Base-by-base conservation (phyloP, 257 asterid species). In the Rubia yunnanensis region DNA sequence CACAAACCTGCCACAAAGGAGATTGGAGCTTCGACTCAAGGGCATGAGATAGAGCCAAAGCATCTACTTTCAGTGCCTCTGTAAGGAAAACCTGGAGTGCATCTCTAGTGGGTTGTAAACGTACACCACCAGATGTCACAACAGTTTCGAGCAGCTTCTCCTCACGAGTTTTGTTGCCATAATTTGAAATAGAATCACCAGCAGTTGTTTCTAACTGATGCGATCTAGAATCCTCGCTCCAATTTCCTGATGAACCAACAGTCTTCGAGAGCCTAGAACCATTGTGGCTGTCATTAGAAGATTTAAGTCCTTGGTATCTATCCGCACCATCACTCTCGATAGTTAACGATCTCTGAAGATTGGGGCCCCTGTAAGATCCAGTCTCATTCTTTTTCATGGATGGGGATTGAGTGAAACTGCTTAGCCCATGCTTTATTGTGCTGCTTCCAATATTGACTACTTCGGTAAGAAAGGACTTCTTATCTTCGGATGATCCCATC, bases 61-160 rank as follows among this genome's bases (percentile, higher is more conserved):
- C 83, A 75, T 89, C 82, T 66, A 92, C 64, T 66, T 90, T 92
- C 38, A 88, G 82, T 32, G 99, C 99, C 77, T 89, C 96, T 65
- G 67, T 64, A 79, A 92, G 68, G 76, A 92, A 89, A 66, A 77
- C 82, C 77, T 84, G 87, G 78, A 92, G 94, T 53, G 91, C 92
- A 68, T 92, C 99, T 62, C 99, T 87, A 28, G 97, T 84, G 58
- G 99, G 99, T 81, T 92, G 99, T 71, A 89, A 64, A 63, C 99
- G 96, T 70, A 92, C 95, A 72, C 99, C 99, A 76, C 95, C 91
- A 65, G 95, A 79, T 31, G 99, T 86, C 70, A 88, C 97, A 72
- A 89, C 76, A 65, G 96, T 84, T 78, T 92, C 99, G 64, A 92
- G 67, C 74, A 89, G 73, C 81, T 81, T 89, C 79, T 89, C 92